phyloP scores from a whole-genome alignment of 192 early-diverging fungal genomes.

The Coemansia sp. region DNA sequence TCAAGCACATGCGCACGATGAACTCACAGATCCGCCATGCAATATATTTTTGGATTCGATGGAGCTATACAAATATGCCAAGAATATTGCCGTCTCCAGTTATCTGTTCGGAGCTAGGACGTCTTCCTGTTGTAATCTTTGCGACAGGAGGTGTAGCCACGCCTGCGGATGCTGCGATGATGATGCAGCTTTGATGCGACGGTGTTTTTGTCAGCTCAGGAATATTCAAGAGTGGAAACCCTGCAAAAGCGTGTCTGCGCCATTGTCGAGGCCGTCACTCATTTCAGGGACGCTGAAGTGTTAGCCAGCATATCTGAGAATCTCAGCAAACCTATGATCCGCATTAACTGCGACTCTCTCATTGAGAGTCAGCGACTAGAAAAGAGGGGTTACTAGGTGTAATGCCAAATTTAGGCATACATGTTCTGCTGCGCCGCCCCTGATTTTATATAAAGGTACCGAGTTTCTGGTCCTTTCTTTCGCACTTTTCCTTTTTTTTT shows the following conservation, averaged over 20 bases:
- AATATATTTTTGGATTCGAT: conserved; percentile 76
- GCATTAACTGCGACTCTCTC: conserved; percentile 70
- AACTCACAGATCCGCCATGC: conserved; percentile 85
- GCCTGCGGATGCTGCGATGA: conserved; percentile 96
- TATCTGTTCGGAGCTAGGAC: conserved; percentile 86
- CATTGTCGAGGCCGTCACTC: conserved; percentile 94
- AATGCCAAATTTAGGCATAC: too few relatives aligned
- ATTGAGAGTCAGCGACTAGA: conserved; percentile 47
- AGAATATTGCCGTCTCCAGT: conserved; percentile 93
- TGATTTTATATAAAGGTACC: too few relatives aligned
- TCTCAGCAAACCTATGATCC: conserved; percentile 96
- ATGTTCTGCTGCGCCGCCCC: too few relatives aligned
- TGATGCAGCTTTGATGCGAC: conserved; percentile 99
- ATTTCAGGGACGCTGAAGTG: conserved; percentile 87
- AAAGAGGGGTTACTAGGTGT: too few relatives aligned
- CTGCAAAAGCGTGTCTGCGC: conserved; percentile 92
- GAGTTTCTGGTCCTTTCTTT: too few relatives aligned
- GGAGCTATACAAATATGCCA: conserved; percentile 93
- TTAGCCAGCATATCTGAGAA: conserved; percentile 87
- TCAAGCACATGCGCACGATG: conserved; percentile 91
- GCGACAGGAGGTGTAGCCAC: conserved; percentile 97
- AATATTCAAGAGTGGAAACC: conserved; percentile 94
- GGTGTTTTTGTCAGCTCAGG: conserved; percentile 98
- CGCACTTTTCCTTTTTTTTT: too few relatives aligned
- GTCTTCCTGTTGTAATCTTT: conserved; percentile 97